A percentile compares a stretch with the other conserved stretches of the same genome.
These are phyloP conservation scores for Cladophialophora chaetospira DNA, from an alignment of 2,329 filamentous ascomycete genomes.

Conservation along the genomic window DNA sequence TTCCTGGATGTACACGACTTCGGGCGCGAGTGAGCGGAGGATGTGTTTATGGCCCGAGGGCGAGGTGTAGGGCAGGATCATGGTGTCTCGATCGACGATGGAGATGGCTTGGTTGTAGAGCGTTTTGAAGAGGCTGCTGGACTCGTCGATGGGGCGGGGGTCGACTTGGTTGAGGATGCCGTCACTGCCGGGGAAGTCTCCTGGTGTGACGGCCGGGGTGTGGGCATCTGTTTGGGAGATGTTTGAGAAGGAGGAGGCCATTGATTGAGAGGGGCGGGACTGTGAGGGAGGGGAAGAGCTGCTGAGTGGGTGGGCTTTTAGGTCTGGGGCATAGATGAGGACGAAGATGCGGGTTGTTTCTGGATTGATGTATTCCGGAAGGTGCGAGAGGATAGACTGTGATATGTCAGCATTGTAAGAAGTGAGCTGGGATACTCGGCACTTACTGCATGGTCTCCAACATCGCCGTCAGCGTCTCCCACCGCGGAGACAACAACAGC, in stretches of 20 bases:
- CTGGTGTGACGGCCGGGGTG: slow-evolving; percentile 67
- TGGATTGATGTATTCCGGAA: slow-evolving; percentile 75
- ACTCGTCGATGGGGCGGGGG: slow-evolving; percentile 41
- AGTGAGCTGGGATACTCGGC: neutral
- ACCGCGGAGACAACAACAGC: slow-evolving; percentile 86
- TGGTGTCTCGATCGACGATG: slow-evolving; percentile 80
- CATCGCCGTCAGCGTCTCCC: slow-evolving; percentile 58
- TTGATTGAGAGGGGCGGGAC: slow-evolving; percentile 53
- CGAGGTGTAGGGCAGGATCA: slow-evolving; percentile 87
- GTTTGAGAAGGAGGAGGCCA: slow-evolving; percentile 77
- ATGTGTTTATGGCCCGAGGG: slow-evolving; percentile 82
- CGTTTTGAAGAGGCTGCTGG: slow-evolving; percentile 69
- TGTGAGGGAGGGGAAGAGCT: slow-evolving; percentile 32
- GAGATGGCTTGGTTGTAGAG: slow-evolving; percentile 76
- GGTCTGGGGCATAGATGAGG: slow-evolving; percentile 80
- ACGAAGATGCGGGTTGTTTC: slow-evolving; percentile 77
- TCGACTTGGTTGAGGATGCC: slow-evolving; percentile 55
- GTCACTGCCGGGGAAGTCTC: slow-evolving; percentile 52
- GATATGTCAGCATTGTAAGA: slow-evolving; percentile 13
- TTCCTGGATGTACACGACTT: slow-evolving; percentile 85
- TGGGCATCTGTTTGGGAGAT: slow-evolving; percentile 73
- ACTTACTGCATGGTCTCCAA: slow-evolving; percentile 79
- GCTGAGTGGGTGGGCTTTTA: slow-evolving; percentile 67
- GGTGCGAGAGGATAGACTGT: slow-evolving; percentile 83
- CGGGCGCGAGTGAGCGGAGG: slow-evolving; percentile 79